These are phyloP conservation scores for Penicillium taxi DNA, from an alignment of 495 filamentous ascomycete genomes.

Conservation along the genomic window DNA sequence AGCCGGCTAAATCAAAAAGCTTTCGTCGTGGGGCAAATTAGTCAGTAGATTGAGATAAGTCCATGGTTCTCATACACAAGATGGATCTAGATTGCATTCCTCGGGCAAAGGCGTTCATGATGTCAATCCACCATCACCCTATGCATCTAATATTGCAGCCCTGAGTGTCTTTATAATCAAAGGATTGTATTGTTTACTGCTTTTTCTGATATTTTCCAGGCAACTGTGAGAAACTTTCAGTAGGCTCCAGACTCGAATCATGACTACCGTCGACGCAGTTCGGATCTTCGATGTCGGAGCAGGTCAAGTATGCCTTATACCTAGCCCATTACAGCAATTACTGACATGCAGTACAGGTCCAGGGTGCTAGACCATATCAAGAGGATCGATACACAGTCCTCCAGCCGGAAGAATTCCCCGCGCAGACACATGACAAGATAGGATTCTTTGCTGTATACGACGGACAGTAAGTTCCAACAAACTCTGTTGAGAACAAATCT, in stretches of 20 bases:
- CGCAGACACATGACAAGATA: constrained; percentile 22
- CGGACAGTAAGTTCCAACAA: constrained; percentile 29
- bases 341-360: constrained; percentile 13
- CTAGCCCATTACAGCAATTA: constrained; percentile 4
- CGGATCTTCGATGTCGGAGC: constrained; percentile 28
- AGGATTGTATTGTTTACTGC: too few species aligned
- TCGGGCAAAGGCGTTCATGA: constrained; percentile 14
- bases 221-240: too few species aligned
- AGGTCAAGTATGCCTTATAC: constrained; percentile 19
- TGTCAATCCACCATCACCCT: constrained; percentile 26
- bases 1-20: too few species aligned
- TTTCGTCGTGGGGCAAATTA: too few species aligned
- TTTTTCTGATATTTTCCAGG: too few species aligned
- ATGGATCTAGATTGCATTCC: too few species aligned
- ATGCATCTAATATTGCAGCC: too few species aligned
- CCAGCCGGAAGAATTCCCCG: constrained; percentile 26
- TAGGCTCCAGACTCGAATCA: constrained; percentile 19
- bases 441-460: constrained; percentile 37
- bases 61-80: too few species aligned
- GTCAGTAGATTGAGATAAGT: too few species aligned
- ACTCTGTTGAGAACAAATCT: background rate
- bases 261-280: constrained; percentile 21
- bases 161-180: too few species aligned
- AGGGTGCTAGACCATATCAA: constrained; percentile 26
- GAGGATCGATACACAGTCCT: constrained; percentile 28